Evolutionary conservation across 2,329 filamentous ascomycete genomes (phyloP), one percentile per base, ranked within the genome.

Genomic region (Knufia fluminis): DNA sequence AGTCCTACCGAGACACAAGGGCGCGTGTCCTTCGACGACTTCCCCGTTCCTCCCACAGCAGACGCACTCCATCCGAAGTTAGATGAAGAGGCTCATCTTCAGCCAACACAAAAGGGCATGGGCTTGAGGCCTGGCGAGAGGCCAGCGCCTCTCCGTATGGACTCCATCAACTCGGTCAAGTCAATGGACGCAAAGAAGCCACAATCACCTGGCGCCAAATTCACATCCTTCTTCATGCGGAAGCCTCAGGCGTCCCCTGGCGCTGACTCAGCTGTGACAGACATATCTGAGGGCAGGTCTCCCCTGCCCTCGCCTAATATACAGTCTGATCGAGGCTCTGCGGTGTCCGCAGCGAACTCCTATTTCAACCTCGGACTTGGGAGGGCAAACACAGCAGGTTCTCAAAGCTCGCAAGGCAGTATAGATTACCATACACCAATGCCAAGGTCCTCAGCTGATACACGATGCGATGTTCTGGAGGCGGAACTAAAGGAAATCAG

Each of bases 401-500:
- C 69, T 68, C 2, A 67, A 77, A 33, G 75, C 79, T 58, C 69
- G 75, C 28, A 67, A 71, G 52, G 70, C 70, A 56, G 69, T 75
- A 57, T 76, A 78, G 62, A 68, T 68, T 23, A 60, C 52, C 44
- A 55, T 49, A 31, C 62, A 60, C 4, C 48, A 51, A 9, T 51
- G 47, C 6, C 45, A 52, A 16, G 42, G 50, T 19, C 46, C 46
- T 50, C 26, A 49, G 52, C 48, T 16, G 38, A 40, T 14, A 23
- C 23, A 10, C 46, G 35, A 12, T 48, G 23, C 24, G 28, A 10
- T 26, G 88, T 94, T 65, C 83, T 98, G 73, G 92, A 98, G 72
- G 85, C 89, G 65, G 92, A 98, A 73, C 69, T 98, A 58, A 87
- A 87, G 60, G 86, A 91, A 67, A 91, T 98, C 69, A 94, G 88